A percentile compares a stretch with the other conserved stretches of the same genome.
Conservation (phyloP, 2,329 filamentous ascomycete genomes). For the Claviceps digitariae region DNA sequence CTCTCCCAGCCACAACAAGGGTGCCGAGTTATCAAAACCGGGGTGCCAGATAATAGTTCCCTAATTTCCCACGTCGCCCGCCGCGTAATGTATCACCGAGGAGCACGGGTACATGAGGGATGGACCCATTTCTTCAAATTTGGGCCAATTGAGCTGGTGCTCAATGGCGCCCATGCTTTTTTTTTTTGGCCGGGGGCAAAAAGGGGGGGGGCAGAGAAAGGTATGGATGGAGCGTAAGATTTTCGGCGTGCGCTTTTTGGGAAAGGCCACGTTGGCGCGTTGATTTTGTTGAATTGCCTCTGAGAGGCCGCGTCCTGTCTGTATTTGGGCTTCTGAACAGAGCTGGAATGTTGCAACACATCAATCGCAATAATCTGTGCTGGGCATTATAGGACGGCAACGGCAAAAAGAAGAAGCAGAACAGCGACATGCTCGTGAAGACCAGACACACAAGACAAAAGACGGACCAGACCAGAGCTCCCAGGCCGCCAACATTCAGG, state of each 20-base stretch:
- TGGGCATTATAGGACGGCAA: not conserved
- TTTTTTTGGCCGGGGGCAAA: not conserved
- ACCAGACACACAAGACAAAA: not conserved
- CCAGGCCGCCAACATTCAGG: not conserved
- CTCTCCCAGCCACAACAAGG: too few species aligned
- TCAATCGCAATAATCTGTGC: not conserved
- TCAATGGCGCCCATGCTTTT: not conserved
- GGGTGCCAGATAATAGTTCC: too few species aligned
- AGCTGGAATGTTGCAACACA: not conserved
- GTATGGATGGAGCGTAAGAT: slow-evolving; percentile 1
- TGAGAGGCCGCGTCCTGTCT: not conserved
- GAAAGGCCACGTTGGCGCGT: not conserved
- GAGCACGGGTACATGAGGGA: slow-evolving; percentile 1
- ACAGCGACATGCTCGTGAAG: not conserved
- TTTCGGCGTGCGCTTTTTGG: not conserved
- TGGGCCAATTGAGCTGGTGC: not conserved
- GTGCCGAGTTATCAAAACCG: too few species aligned
- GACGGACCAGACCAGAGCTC: too few species aligned
- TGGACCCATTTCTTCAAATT: too few species aligned
- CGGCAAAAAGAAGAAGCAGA: not conserved
- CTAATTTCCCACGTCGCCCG: slow-evolving; percentile 2
- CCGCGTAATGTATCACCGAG: not conserved
- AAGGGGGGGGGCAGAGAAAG: too few species aligned
- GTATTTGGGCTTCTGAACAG: not conserved
- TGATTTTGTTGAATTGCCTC: not conserved